Evolutionary conservation across 164 flowering plant species (phyloP).

Genomic region (Litsea cubeba): DNA sequence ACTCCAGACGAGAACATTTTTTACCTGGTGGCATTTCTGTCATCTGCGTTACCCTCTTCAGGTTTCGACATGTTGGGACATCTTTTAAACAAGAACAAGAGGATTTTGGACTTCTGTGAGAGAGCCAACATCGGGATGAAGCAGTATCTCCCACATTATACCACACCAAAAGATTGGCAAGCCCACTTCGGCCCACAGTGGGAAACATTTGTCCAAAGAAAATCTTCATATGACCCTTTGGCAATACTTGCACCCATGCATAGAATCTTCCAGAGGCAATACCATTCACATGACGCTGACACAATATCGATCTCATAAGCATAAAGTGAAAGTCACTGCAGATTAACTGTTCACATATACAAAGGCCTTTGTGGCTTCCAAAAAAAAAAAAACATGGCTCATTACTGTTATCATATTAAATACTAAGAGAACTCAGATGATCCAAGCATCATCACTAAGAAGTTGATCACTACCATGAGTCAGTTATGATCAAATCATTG

Average conservation of each 20-base stretch:
- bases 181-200: conserved; percentile 73
- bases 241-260: conserved; percentile 92
- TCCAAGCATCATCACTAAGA: background rate
- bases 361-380: background rate
- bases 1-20: conserved; percentile 80
- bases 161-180: conserved; percentile 61
- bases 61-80: conserved; percentile 53
- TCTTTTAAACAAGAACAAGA: conserved; percentile 46
- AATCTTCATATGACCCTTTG: conserved; percentile 69
- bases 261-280: conserved; percentile 56
- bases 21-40: conserved; percentile 72
- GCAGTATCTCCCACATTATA: conserved; percentile 81
- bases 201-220: conserved; percentile 59
- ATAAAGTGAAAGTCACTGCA: background rate
- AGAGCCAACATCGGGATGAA: conserved; percentile 41
- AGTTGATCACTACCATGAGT: background rate
- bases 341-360: conserved; percentile 6
- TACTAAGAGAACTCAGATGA: background rate
- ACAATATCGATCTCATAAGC: background rate
- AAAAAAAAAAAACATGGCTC: background rate
- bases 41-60: conserved; percentile 59
- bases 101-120: conserved; percentile 55
- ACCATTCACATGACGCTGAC: conserved; percentile 16
- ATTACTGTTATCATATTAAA: background rate
- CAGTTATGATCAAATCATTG: background rate